Conservation (phyloP, 176 grass and related monocot species). For the Stipa capillata region DNA sequence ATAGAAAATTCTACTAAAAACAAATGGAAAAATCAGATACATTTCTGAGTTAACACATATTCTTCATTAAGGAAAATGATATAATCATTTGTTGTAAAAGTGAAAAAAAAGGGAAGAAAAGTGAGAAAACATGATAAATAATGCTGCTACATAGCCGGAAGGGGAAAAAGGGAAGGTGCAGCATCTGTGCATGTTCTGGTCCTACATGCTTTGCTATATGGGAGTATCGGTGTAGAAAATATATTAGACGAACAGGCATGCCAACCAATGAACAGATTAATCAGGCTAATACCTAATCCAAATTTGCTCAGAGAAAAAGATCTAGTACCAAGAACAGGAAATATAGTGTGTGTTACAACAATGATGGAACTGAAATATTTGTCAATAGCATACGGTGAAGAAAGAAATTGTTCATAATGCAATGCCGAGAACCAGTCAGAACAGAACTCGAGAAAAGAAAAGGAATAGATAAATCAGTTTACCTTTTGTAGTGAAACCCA, state of each 20-base stretch:
- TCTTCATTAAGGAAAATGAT: not conserved
- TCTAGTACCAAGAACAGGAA: not conserved
- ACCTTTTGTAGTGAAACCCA: constrained; percentile 55
- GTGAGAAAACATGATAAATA: not conserved
- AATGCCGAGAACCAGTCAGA: not conserved
- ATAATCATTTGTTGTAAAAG: not conserved
- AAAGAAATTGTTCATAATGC: not conserved
- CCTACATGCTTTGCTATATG: not conserved
- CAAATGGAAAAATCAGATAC: not conserved
- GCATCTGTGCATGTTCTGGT: not conserved
- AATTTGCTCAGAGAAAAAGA: not conserved
- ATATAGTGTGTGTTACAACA: not conserved
- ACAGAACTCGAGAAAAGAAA: not conserved
- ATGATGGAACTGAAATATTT: not conserved
- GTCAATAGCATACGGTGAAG: not conserved
- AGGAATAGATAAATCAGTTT: constrained; percentile 15
- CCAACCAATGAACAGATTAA: not conserved
- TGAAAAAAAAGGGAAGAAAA: not conserved
- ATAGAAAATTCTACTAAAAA: not conserved
- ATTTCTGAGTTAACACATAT: not conserved
- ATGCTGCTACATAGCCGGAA: not conserved
- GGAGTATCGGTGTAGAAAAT: not conserved
- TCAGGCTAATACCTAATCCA: not conserved
- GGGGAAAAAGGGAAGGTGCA: not conserved
- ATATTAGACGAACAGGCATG: not conserved